These are phyloP conservation scores for Paramecium primaurelia DNA, from an alignment of 73 alveolate genomes.

Conservation along the genomic window DNA sequence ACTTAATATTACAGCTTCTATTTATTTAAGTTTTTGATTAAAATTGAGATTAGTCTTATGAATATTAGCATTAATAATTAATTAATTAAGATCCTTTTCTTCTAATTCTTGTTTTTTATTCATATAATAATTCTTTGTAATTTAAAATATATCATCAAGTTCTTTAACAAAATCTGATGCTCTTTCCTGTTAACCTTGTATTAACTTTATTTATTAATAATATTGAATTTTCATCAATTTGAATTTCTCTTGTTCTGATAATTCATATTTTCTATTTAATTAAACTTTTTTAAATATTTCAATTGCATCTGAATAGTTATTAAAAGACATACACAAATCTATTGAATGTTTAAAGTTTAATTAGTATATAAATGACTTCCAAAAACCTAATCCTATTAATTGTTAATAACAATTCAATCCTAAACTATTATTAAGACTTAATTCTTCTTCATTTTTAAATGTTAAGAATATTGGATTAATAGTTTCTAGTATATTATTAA, in stretches of 20 bases:
- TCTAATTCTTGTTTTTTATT: background rate
- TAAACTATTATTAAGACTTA: background rate
- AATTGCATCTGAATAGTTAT: background rate
- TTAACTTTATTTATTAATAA: background rate
- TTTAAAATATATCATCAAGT: background rate
- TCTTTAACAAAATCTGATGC: background rate
- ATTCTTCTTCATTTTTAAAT: background rate
- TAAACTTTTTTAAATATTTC: background rate
- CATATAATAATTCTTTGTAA: background rate
- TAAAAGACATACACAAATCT: slow-evolving; percentile 14
- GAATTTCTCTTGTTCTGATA: background rate
- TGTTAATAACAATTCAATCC: slow-evolving; percentile 48
- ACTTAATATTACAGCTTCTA: background rate
- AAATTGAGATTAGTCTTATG: background rate
- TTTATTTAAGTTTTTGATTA: background rate
- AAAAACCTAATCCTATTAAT: slow-evolving; percentile 54
- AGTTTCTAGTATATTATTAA: slow-evolving; percentile 76
- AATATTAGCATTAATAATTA: background rate
- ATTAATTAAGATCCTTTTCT: background rate
- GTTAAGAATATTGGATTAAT: slow-evolving; percentile 74
- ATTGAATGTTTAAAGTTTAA: slow-evolving; percentile 2
- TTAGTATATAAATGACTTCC: slow-evolving; percentile 57
- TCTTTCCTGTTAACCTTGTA: background rate
- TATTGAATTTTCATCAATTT: background rate
- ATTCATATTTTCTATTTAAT: background rate